Evolutionary conservation across 1,284 basidiomycete genomes (phyloP).

Genomic region (Trichosporon sp.): DNA sequence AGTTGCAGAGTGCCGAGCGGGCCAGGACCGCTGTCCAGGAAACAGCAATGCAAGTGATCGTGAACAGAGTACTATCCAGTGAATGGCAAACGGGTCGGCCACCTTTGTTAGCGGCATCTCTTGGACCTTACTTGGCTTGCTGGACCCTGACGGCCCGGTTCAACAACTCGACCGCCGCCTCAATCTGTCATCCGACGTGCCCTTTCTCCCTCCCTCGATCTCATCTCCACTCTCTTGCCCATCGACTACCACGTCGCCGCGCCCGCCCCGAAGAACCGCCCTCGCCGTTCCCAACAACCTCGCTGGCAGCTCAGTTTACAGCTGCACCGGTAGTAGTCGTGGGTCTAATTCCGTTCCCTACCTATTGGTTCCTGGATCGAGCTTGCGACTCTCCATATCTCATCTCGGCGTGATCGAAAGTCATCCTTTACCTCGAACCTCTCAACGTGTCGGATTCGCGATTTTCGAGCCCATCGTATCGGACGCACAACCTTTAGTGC

Average conservation of each 20-base stretch:
- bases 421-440: neutral
- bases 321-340: neutral
- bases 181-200: conserved; percentile 10
- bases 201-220: neutral
- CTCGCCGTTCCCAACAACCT: neutral
- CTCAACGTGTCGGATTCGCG: neutral
- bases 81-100: neutral
- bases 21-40: neutral
- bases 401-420: conserved; percentile 6
- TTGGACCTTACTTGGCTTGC: conserved; percentile 17
- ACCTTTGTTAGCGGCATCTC: conserved; percentile 15
- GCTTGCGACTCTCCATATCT: conserved; percentile 17
- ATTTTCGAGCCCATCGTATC: neutral
- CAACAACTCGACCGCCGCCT: neutral
- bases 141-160: conserved; percentile 16
- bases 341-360: conserved; percentile 10
- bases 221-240: neutral
- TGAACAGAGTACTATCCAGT: neutral
- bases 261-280: neutral
- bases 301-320: neutral
- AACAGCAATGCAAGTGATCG: neutral
- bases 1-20: neutral
- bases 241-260: neutral
- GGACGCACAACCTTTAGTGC: neutral
- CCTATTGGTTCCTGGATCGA: conserved; percentile 12